Percentiles rank a stretch among this genome's conserved stretches.
phyloP scores from a whole-genome alignment of 495 filamentous ascomycete species.

The Glarea lozoyensis region DNA sequence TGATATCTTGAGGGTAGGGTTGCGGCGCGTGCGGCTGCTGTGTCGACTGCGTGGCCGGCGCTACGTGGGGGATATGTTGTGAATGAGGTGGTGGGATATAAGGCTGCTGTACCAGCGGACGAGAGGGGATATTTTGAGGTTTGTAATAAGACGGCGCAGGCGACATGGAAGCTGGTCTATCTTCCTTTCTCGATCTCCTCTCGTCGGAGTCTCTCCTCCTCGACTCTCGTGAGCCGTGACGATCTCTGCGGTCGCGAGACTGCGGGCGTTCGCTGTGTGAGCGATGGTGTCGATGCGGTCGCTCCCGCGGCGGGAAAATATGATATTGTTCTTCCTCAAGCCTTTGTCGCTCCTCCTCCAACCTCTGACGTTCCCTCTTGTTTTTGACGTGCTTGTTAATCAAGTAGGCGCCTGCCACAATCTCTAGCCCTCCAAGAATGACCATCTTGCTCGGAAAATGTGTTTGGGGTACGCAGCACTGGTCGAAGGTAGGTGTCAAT shows the following conservation, averaged over 20 bases:
- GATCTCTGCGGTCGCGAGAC: background rate
- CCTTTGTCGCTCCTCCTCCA: constrained; percentile 9
- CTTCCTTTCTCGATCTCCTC: background rate
- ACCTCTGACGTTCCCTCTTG: constrained; percentile 9
- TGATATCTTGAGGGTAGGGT: constrained; percentile 11
- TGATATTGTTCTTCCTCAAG: constrained; percentile 15
- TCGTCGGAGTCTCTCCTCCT: background rate
- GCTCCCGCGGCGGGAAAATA: constrained; percentile 3
- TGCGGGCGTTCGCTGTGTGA: constrained; percentile 2
- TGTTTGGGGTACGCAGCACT: background rate
- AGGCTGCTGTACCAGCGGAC: background rate
- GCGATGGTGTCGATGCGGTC: constrained; percentile 3
- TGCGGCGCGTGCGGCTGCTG: background rate
- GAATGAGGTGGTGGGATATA: background rate
- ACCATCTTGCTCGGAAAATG: constrained; percentile 19
- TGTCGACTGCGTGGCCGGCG: background rate
- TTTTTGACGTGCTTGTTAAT: constrained; percentile 19
- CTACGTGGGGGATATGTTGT: background rate
- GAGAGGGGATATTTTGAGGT: background rate
- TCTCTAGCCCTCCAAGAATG: constrained; percentile 17
- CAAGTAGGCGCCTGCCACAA: constrained; percentile 19
- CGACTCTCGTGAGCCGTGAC: background rate
- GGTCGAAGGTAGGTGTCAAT: background rate
- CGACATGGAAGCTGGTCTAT: background rate
- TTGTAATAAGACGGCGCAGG: background rate